Evolutionary conservation across 108 stramenopile genomes (phyloP), one percentile per base, ranked within the genome.

Genomic region (Heterococcus sp.): DNA sequence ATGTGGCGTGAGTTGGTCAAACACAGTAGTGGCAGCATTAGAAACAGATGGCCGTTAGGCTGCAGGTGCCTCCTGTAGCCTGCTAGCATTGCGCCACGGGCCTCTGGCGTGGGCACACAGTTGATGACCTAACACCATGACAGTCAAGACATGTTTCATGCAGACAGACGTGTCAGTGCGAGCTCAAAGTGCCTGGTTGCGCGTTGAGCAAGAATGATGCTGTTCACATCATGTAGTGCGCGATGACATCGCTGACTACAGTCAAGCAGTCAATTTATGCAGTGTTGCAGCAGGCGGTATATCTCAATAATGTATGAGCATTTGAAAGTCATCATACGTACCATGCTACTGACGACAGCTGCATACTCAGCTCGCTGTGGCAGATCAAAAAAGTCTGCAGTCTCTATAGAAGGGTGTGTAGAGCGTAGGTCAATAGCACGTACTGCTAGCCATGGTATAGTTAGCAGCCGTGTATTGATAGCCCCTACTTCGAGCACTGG

Each of bases 381-480:
- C 1, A 84, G 65, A 31, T 38, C 29, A 66, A 84, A 84, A 32
- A 84, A 84, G 35, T 84, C 83, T 2, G 58, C 36, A 38, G 72
- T 68, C 69, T 76, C 75, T 37, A 84, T 75, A 32, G 75, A 66
- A 26, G 83, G 66, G 38, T 84, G 83, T 32, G 40, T 65, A 31
- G 83, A 75, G 75, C 69, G 76, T 58, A 84, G 83, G 69, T 84
- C 83, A 65, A 84, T 84, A 40, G 83, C 83, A 21, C 75, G 40
- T 21, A 70, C 69, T 1, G 66, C 35, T 65, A 84, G 32, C 75
- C 75, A 68, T 31, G 83, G 75, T 35, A 75, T 46, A 35, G 72
- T 75, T 37, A 84, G 63, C 35, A 84, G 74, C 1, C 75, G 46
- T 34, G 73, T 69, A 68, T 75, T 84, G 75, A 84, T 84, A 31